Evolutionary conservation across 2,329 filamentous ascomycete genomes (phyloP), one percentile per base, ranked within the genome.

Genomic region (Chaetothyriales sp.): DNA sequence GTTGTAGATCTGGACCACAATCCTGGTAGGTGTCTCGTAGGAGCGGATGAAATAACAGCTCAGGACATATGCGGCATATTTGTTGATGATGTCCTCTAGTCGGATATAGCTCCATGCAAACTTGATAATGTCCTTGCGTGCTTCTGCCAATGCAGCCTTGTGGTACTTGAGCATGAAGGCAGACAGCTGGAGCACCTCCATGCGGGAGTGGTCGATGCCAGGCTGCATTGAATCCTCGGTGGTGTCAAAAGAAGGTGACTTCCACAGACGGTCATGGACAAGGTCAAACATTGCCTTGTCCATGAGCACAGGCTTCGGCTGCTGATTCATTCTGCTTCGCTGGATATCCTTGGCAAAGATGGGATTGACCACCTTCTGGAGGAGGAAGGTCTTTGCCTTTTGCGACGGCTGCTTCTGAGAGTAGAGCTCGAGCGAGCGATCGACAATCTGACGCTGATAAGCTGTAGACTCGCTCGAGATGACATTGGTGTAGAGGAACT

Each of bases 81-180:
- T 98, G 73, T 96, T 98, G 71, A 98, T 95, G 51, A 95, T 86
- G 66, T 99, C 92, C 63, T 99, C 93, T n/a, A 98, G 77, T 20
- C 86, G 81, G 61, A 98, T 98, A 64, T 95, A 96, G 18, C 89
- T 95, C 92, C 92, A 99, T 2, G 88, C 89, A 67, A 96, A 98
- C 68, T 95, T 96, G 63, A 98, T 98, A 55, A 98, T 90, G 57
- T 98, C 92, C 67, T 98, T 98, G 39, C 93, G 81, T 2, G 86
- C 83, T 61, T 96, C 92, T 59, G 93, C 85, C 1, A 98, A 77
- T 49, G 88, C 84, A 28, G 79, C 78, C 61, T 90, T 81, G 62
- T 98, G 87, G 62, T 96, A 94, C 64, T 98, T 98, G 67, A 98
- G 83, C 42, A 98, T 74, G 72, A 98, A 81, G 0, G 92, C 89